Evolutionary conservation across 2,329 filamentous ascomycete genomes (phyloP).

Genomic region (Canariomyces notabilis): DNA sequence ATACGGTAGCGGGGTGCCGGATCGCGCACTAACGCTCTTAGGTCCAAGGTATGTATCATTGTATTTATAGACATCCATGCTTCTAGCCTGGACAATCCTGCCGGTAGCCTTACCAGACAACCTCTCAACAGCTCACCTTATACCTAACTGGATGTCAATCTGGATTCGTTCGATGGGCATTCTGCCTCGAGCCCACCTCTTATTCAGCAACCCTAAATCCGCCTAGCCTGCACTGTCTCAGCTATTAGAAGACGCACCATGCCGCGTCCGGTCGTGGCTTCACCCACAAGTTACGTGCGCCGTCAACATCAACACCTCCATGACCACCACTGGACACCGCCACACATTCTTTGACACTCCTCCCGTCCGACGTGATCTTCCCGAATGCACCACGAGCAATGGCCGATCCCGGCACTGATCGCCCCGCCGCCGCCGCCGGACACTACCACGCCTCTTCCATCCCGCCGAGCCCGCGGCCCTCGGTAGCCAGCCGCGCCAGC

Average conservation of each 20-base stretch:
- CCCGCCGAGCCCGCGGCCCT: slow-evolving; percentile 24
- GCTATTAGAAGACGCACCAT: slow-evolving; percentile 11
- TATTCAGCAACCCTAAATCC: not conserved
- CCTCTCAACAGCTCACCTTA: not conserved
- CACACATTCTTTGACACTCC: not conserved
- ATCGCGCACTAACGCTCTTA: too few species aligned
- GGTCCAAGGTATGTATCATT: too few species aligned
- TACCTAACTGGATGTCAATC: too few species aligned
- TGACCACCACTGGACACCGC: not conserved
- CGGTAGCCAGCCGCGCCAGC: slow-evolving; percentile 23
- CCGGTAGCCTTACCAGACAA: not conserved
- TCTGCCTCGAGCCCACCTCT: not conserved
- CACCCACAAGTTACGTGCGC: not conserved
- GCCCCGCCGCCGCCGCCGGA: slow-evolving; percentile 25
- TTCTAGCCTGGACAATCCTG: not conserved
- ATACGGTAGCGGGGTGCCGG: too few species aligned
- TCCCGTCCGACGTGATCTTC: not conserved
- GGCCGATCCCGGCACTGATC: slow-evolving; percentile 21
- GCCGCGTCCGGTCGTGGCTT: slow-evolving; percentile 7
- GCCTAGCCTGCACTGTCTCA: not conserved
- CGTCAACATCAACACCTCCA: not conserved
- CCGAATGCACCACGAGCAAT: slow-evolving; percentile 15
- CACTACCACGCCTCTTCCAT: slow-evolving; percentile 14
- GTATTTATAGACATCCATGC: too few species aligned
- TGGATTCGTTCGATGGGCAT: not conserved